Percentiles rank a stretch among this genome's conserved stretches.
These are phyloP conservation scores for Diplocarpon rosae DNA, from an alignment of 2,329 filamentous ascomycete species.

Conservation along the genomic window DNA sequence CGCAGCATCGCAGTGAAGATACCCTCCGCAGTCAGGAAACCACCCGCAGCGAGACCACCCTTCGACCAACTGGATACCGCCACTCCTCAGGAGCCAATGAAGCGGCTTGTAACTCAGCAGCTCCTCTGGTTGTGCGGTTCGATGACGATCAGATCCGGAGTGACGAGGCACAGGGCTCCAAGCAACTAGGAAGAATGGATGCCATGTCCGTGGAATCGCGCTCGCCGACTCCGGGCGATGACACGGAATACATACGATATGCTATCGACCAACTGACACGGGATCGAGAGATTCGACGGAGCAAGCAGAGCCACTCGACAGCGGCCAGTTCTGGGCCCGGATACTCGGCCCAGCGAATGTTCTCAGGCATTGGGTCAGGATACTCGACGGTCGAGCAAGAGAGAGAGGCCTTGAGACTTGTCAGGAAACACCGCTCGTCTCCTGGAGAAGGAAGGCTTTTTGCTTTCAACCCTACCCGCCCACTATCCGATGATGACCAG, in stretches of 20 bases:
- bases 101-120: constrained; percentile 14
- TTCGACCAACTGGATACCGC: constrained; percentile 9
- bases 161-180: constrained; percentile 16
- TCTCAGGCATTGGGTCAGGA: constrained; percentile 35
- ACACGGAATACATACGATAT: constrained; percentile 80
- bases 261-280: constrained; percentile 79
- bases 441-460: constrained; percentile 23
- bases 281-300: constrained; percentile 52
- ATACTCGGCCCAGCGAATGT: constrained; percentile 35
- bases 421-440: constrained; percentile 28
- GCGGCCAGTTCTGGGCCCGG: constrained; percentile 29
- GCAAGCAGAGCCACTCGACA: constrained; percentile 35
- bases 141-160: constrained; percentile 23
- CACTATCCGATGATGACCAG: constrained; percentile 16
- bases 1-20: constrained; percentile 6
- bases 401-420: constrained; percentile 24
- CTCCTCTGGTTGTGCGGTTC: constrained; percentile 19
- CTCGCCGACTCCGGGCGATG: constrained; percentile 64
- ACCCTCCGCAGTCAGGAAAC: constrained; percentile 1
- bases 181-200: constrained; percentile 14
- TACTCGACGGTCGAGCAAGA: constrained; percentile 18
- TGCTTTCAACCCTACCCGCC: constrained; percentile 23
- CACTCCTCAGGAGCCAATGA: constrained; percentile 17
- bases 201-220: constrained; percentile 22
- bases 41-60: constrained; percentile 6